Conservation (phyloP, 805 yeast genomes). For the Pichia ethanolica region DNA sequence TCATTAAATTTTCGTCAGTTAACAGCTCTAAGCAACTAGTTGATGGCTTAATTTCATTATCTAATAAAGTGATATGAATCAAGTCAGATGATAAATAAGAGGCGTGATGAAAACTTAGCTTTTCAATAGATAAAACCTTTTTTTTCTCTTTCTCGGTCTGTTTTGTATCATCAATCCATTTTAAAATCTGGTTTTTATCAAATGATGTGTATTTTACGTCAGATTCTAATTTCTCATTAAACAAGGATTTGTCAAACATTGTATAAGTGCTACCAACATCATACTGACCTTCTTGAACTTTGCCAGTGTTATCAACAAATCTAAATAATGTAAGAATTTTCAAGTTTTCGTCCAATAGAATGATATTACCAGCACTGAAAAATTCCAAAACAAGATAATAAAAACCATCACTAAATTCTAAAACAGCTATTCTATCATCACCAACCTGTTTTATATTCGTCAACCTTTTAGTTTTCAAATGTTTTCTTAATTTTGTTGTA, state of each 20-base stretch:
- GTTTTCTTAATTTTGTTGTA: constrained; percentile 80
- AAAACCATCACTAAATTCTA: constrained; percentile 78
- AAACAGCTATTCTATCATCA: constrained; percentile 74
- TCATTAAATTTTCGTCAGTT: constrained; percentile 24
- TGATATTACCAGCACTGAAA: constrained; percentile 89
- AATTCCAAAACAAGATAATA: constrained; percentile 79
- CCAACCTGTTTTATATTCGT: constrained; percentile 67
- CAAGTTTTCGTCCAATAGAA: constrained; percentile 61
- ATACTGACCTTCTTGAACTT: constrained; percentile 56
- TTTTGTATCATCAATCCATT: constrained; percentile 36
- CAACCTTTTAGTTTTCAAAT: constrained; percentile 71
- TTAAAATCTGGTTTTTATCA: constrained; percentile 25
- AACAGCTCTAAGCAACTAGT: constrained; percentile 27
- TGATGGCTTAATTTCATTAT: constrained; percentile 35
- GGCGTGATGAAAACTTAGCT: constrained; percentile 56
- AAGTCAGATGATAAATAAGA: constrained; percentile 77
- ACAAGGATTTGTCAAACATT: constrained; percentile 49
- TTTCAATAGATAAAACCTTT: constrained; percentile 57
- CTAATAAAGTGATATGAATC: constrained; percentile 49
- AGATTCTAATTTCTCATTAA: constrained; percentile 19
- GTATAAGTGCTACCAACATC: constrained; percentile 70
- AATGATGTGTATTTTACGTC: constrained; percentile 13
- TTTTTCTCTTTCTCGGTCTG: constrained; percentile 30
- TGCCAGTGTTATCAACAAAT: constrained; percentile 47
- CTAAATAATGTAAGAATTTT: constrained; percentile 71